Evolutionary conservation across 306 rosid species (phyloP), one percentile per base, ranked within the genome.

Genomic region (Malus fusca): DNA sequence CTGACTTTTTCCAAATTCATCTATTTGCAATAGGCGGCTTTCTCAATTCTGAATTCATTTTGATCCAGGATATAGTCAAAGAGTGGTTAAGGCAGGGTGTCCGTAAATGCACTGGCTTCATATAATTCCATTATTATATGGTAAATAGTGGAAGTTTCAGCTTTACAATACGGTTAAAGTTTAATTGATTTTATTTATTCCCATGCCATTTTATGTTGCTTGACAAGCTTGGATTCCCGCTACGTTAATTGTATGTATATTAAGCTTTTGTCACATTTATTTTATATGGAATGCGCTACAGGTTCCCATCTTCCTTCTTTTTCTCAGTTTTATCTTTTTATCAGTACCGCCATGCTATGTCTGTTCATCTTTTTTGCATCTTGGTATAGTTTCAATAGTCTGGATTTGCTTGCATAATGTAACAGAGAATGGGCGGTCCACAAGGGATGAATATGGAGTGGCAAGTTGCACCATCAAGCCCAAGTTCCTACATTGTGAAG

Each of bases 401-500:
- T 33, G 33, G n/a, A 48, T 77, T 17, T 28, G 64, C 28, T 40
- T 72, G 64, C 61, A 74, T 81, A 33, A 58, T 33, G 59, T 87
- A 48, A 64, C 89, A 93, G 96, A 87, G 97, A 88, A 66, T 91
- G 71, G 81, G 88, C 76, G 93, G 93, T 74, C 86, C 90, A 10
- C 87, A 88, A 48, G 96, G 96, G 65, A 91, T 90, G 98, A 89
- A 91, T 68, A 93, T 93, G 97, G 98, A 93, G 79, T 93, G 98
- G 98, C 98, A 93, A 91, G 78, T 93, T 14, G 93, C 97, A 73
- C 97, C 98, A 15, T 91, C 96, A 55, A 93, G 98, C 77, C 98
- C 98, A 74, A 93, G 98, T 75, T 89, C 95, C 7, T 87, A 83
- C 81, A 84, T 89, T 18, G 98, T 93, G 64, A 93, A 93, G 87